These are phyloP conservation scores for Dothideomycetidae sp. DNA, from an alignment of 2,329 filamentous ascomycete species.

Conservation along the genomic window DNA sequence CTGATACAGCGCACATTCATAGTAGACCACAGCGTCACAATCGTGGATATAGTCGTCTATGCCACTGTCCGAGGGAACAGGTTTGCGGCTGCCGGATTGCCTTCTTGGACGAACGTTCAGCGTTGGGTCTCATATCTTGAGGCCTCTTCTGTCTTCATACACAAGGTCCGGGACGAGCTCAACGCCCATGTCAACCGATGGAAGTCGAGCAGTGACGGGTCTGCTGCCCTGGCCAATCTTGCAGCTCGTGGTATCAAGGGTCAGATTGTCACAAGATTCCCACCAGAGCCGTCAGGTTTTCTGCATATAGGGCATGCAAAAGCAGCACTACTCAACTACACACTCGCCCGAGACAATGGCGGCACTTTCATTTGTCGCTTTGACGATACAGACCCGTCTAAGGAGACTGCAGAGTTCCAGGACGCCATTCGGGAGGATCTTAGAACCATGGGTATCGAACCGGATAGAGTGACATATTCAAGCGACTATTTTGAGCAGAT, in stretches of 20 bases:
- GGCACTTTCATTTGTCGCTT: slow-evolving; percentile 76
- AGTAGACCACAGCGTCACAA: neutral
- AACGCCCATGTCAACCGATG: neutral
- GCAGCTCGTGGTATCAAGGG: neutral
- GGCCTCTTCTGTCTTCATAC: neutral
- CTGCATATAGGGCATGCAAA: slow-evolving; percentile 89
- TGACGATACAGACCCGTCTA: slow-evolving; percentile 87
- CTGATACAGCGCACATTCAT: slow-evolving; percentile 1
- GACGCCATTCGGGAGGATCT: slow-evolving; percentile 82
- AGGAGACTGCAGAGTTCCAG: slow-evolving; percentile 87
- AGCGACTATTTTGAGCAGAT: slow-evolving; percentile 85
- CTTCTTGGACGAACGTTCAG: neutral
- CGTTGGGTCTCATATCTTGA: neutral
- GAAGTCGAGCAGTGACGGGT: neutral
- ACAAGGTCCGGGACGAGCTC: neutral
- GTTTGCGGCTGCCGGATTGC: neutral
- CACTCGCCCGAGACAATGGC: slow-evolving; percentile 75
- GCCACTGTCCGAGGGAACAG: neutral
- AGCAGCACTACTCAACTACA: slow-evolving; percentile 75
- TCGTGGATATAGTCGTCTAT: neutral
- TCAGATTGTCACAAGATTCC: slow-evolving; percentile 22
- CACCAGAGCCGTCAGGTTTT: slow-evolving; percentile 44
- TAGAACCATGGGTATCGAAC: slow-evolving; percentile 71
- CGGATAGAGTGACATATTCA: slow-evolving; percentile 68
- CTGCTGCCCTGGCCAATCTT: neutral